These are phyloP conservation scores for Aurifilum marmelostoma DNA, from an alignment of 2,329 filamentous ascomycete species.

Conservation along the genomic window DNA sequence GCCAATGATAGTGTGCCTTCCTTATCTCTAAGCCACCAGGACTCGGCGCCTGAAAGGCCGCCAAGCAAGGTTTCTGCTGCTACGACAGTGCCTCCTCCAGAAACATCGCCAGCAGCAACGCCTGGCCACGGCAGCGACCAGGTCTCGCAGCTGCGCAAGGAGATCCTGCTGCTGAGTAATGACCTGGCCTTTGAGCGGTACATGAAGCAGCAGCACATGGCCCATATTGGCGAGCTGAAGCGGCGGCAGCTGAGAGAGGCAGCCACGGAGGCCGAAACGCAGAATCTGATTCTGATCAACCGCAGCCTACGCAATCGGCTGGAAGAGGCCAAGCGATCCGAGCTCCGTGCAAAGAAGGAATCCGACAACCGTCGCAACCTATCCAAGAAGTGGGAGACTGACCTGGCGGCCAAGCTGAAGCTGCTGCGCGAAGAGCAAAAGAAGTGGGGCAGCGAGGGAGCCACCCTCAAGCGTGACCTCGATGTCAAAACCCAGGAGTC, in stretches of 20 bases:
- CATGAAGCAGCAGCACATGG: conserved; percentile 80
- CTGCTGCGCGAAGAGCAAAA: conserved; percentile 71
- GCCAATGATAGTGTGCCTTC: conserved; percentile 63
- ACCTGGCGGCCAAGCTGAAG: conserved; percentile 68
- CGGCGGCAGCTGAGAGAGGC: conserved; percentile 76
- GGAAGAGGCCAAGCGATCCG: conserved; percentile 71
- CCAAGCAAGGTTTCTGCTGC: conserved; percentile 37
- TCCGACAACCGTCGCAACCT: conserved; percentile 72
- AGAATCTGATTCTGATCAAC: conserved; percentile 78
- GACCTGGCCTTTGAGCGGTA: conserved; percentile 84
- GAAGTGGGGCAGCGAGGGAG: conserved; percentile 61
- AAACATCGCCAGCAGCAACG: conserved; percentile 35
- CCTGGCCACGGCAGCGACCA: conserved; percentile 43
- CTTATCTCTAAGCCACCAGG: conserved; percentile 54
- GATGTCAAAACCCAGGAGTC: conserved; percentile 61
- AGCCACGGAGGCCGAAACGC: conserved; percentile 78
- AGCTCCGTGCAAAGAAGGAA: conserved; percentile 72
- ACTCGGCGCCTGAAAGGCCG: conserved; percentile 47
- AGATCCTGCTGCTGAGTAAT: conserved; percentile 76
- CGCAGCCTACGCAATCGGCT: conserved; percentile 72
- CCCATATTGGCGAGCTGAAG: conserved; percentile 78
- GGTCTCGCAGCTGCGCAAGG: conserved; percentile 65
- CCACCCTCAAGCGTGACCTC: conserved; percentile 61
- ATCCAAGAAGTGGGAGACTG: conserved; percentile 77
- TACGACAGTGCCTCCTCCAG: conserved; percentile 33